A percentile compares a stretch with the other conserved stretches of the same genome.
These are phyloP conservation scores for Raphanus sativus DNA, from an alignment of 345 rosid genomes.

Conservation along the genomic window DNA sequence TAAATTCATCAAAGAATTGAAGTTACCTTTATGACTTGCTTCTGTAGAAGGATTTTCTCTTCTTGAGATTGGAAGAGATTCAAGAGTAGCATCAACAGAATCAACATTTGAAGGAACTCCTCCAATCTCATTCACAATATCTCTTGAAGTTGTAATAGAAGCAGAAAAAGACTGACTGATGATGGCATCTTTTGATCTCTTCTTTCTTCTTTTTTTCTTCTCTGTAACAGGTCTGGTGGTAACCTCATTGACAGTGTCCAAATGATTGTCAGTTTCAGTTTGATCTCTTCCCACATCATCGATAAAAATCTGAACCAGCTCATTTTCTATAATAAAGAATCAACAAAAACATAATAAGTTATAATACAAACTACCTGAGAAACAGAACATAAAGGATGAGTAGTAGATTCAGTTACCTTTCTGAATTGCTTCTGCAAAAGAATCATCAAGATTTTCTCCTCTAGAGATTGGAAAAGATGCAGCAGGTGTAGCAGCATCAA, in stretches of 20 bases:
- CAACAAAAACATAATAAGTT: background rate
- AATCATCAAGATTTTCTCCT: too few relatives aligned
- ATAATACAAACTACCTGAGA: too few relatives aligned
- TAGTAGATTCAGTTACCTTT: too few relatives aligned
- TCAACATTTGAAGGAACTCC: slow-evolving; percentile 3
- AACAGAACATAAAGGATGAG: too few relatives aligned
- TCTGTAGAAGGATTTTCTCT: background rate
- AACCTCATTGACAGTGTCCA: background rate
- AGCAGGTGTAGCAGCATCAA: background rate
- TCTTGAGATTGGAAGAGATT: background rate
- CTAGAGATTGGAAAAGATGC: too few relatives aligned
- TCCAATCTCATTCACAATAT: background rate
- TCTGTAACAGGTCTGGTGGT: background rate
- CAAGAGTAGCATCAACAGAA: slow-evolving; percentile 12
- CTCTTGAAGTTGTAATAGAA: background rate
- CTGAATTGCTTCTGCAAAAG: too few relatives aligned
- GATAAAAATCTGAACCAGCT: too few relatives aligned
- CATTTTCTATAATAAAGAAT: too few relatives aligned
- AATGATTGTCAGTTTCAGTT: background rate
- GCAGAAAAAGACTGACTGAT: background rate
- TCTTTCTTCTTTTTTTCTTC: background rate
- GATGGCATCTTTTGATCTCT: background rate
- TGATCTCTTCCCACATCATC: background rate
- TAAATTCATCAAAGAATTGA: background rate
- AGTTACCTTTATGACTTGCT: slow-evolving; percentile 7